Base-by-base conservation (phyloP, 2,329 filamentous ascomycete genomes). In the Diaporthe sp. region DNA sequence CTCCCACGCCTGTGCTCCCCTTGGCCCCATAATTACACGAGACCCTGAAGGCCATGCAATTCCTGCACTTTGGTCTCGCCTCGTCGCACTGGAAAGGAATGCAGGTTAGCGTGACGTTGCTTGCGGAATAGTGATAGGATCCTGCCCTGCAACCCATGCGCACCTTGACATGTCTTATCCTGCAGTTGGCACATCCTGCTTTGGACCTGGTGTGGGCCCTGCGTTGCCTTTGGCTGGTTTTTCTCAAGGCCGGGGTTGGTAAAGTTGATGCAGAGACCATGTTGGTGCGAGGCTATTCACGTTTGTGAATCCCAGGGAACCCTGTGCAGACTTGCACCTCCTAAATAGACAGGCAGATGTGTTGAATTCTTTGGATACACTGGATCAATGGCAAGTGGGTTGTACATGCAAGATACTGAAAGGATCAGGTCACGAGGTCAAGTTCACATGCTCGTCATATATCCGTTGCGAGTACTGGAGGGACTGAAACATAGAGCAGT, bases 101-200 rank as follows among this genome's bases (percentile, higher is more conserved):
- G 47, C 37, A 44, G 66, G 42, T 22, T 22, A 73, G 72, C 37
- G 75, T 72, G 71, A 50, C 37, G 19, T 2, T 44, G 55, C 13
- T 37, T 42, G 1, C 3, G 6, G 19, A 30, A 37, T 15, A 12
- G 17, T 5, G 7, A 58, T 5, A 32, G 55, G 42, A 19, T n/a
- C 19, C 22, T 39, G 44, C 27, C 15, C 15, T 66, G 15, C 25
- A 65, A n/a, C 73, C 70, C 50, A 71, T 10, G 37, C 81, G 78
- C 79, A 86, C 88, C 83, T 90, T 90, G 65, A 90, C 84, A 70
- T 86, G 83, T 44, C 88, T 83, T 27, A 90, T 78, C 77, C 90
- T 90, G 79, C 89, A 91, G 76, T 90, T 91, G 4, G 84, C 85
- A 76, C 89, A 91, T 2, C 89, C 89, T 19, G 83, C 81, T 25